Conservation (phyloP, 208 protist genomes). For the Leishmania turanica region DNA sequence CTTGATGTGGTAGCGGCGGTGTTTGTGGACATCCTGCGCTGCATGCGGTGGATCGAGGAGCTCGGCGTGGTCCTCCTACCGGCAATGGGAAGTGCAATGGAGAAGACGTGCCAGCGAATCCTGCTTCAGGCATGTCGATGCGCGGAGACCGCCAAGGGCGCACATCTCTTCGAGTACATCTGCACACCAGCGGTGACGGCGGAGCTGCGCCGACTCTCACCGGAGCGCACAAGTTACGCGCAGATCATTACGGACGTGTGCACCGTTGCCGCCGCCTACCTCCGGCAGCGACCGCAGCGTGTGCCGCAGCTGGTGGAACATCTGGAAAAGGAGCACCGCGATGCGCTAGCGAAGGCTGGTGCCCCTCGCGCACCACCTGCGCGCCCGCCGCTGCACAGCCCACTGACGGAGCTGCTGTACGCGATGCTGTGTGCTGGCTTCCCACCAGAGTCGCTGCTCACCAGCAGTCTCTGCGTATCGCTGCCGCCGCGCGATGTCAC, state of each 20-base stretch:
- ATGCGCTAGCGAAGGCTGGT: neutral
- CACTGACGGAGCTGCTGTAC: slow-evolving; percentile 40
- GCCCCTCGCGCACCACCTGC: slow-evolving; percentile 4
- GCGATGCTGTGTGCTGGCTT: slow-evolving; percentile 68
- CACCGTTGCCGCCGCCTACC: slow-evolving; percentile 22
- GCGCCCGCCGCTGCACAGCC: slow-evolving; percentile 36
- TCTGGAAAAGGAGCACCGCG: slow-evolving; percentile 18
- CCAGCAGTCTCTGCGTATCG: slow-evolving; percentile 61
- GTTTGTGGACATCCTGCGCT: slow-evolving; percentile 26
- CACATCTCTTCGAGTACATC: slow-evolving; percentile 12
- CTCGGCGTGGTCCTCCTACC: slow-evolving; percentile 17
- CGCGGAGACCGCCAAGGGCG: neutral
- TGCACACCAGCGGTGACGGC: slow-evolving; percentile 16
- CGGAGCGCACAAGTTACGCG: slow-evolving; percentile 24
- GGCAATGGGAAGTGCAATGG: slow-evolving; percentile 1
- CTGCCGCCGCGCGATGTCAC: slow-evolving; percentile 48
- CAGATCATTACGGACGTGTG: slow-evolving; percentile 39
- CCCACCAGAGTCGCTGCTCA: slow-evolving; percentile 47
- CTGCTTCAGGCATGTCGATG: slow-evolving; percentile 12
- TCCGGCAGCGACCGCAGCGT: slow-evolving; percentile 1
- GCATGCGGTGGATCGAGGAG: slow-evolving; percentile 27
- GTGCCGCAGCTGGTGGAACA: slow-evolving; percentile 15
- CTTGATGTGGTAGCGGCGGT: neutral
- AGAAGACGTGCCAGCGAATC: slow-evolving; percentile 10
- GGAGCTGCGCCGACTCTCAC: slow-evolving; percentile 23